Conservation (phyloP, 1,284 basidiomycete species). For the Tetrapyrgos nigripes region DNA sequence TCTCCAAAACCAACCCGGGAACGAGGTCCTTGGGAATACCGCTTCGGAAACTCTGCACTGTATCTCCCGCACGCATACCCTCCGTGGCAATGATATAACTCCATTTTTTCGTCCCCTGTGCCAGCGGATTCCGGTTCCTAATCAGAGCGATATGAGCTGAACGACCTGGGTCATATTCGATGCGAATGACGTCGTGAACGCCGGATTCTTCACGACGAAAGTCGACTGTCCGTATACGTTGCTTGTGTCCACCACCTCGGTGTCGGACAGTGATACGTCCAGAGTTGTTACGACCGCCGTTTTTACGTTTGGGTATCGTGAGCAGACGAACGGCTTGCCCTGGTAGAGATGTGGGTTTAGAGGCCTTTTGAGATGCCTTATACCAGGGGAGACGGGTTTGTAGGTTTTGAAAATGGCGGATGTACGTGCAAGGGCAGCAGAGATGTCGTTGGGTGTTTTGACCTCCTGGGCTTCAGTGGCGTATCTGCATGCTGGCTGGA, state of each 20-base stretch:
- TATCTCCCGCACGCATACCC: conserved; percentile 87
- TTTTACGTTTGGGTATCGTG: conserved; percentile 84
- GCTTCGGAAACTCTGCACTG: conserved; percentile 86
- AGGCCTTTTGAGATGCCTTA: conserved; percentile 88
- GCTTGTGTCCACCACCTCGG: conserved; percentile 91
- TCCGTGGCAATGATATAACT: conserved; percentile 95
- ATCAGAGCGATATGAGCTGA: conserved; percentile 95
- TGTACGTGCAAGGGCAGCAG: conserved; percentile 46
- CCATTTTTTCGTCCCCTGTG: conserved; percentile 59
- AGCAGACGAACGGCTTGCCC: conserved; percentile 83
- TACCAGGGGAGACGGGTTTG: conserved; percentile 86
- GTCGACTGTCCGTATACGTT: conserved; percentile 88
- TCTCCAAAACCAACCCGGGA: conserved; percentile 59
- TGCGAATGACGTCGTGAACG: conserved; percentile 87
- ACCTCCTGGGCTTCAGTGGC: conserved; percentile 44
- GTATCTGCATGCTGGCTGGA: conserved; percentile 36
- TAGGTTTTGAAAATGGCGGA: conserved; percentile 83
- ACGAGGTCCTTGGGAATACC: conserved; percentile 84
- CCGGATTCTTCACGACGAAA: conserved; percentile 83
- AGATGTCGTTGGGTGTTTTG: conserved; percentile 35
- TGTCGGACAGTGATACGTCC: conserved; percentile 91
- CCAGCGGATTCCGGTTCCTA: conserved; percentile 58
- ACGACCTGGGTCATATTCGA: conserved; percentile 97
- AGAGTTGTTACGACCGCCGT: conserved; percentile 85
- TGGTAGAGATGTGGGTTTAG: conserved; percentile 84